These are phyloP conservation scores for Pluteus cervinus DNA, from an alignment of 768 basidiomycete species.

Conservation along the genomic window DNA sequence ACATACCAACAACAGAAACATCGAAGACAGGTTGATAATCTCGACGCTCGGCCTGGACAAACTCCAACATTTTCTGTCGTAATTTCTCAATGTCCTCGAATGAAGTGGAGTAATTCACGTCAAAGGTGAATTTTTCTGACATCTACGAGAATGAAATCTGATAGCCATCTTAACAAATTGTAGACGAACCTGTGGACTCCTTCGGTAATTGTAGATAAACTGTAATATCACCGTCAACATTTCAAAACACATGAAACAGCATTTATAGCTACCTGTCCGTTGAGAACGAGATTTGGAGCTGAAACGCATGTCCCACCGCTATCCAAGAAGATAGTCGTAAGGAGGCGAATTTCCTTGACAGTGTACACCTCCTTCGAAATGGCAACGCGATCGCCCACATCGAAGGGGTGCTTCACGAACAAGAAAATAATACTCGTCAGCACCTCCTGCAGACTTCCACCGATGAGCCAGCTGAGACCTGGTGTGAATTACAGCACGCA, in stretches of 20 bases:
- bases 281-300: slow-evolving; percentile 62
- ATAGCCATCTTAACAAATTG: neutral
- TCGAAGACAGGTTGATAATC: slow-evolving; percentile 78
- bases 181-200: slow-evolving; percentile 53
- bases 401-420: slow-evolving; percentile 82
- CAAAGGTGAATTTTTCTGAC: slow-evolving; percentile 78
- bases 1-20: slow-evolving; percentile 54
- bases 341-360: slow-evolving; percentile 82
- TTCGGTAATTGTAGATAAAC: slow-evolving; percentile 68
- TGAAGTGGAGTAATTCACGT: slow-evolving; percentile 70
- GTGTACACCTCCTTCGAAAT: slow-evolving; percentile 54
- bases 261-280: slow-evolving; percentile 36
- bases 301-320: slow-evolving; percentile 55
- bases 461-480: slow-evolving; percentile 86
- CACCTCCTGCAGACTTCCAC: slow-evolving; percentile 72
- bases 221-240: slow-evolving; percentile 17
- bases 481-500: slow-evolving; percentile 10
- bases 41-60: slow-evolving; percentile 62
- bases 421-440: slow-evolving; percentile 86
- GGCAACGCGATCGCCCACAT: slow-evolving; percentile 71
- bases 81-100: slow-evolving; percentile 80
- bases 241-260: neutral
- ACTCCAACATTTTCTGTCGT: slow-evolving; percentile 74
- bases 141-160: slow-evolving; percentile 30
- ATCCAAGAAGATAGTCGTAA: slow-evolving; percentile 72